Evolutionary conservation across 2,329 filamentous ascomycete genomes (phyloP).

Genomic region (Coccinonectria pachysandricola): DNA sequence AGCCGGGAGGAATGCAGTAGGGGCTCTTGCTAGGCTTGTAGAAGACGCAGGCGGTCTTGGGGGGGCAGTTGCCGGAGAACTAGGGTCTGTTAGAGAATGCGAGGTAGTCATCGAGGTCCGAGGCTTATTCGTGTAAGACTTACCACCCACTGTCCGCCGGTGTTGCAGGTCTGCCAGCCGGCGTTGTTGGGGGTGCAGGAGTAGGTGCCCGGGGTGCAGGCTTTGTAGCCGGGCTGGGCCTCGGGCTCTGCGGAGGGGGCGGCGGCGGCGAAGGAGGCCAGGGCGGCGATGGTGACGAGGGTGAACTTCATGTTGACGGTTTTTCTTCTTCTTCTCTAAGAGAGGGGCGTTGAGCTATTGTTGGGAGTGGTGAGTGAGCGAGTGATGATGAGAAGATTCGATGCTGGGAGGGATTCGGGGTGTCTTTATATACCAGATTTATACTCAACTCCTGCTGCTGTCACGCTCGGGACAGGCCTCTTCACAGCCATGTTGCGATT

Average conservation of each 20-base stretch:
- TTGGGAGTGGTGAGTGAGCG: constrained; percentile 7
- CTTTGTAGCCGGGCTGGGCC: constrained; percentile 1
- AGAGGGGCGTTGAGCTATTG: constrained; percentile 5
- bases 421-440: constrained; percentile 9
- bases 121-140: too few species aligned
- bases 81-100: too few species aligned
- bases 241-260: constrained; percentile 8
- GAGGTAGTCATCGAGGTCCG: too few species aligned
- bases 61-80: constrained; percentile 25
- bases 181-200: constrained; percentile 16
- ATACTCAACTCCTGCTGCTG: not conserved
- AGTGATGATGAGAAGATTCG: constrained; percentile 3
- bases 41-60: constrained; percentile 27
- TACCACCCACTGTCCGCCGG: constrained; percentile 22
- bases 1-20: constrained; percentile 27
- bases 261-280: constrained; percentile 14
- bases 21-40: constrained; percentile 24
- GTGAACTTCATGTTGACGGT: constrained; percentile 23
- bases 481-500: too few species aligned
- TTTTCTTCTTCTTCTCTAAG: constrained; percentile 3
- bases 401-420: not conserved
- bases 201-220: constrained; percentile 27
- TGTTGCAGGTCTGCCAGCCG: constrained; percentile 27
- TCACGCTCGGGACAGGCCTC: not conserved
- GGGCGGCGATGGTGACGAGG: constrained; percentile 10